Conservation (phyloP, 768 basidiomycete species). For the Naganishia kalamii region DNA sequence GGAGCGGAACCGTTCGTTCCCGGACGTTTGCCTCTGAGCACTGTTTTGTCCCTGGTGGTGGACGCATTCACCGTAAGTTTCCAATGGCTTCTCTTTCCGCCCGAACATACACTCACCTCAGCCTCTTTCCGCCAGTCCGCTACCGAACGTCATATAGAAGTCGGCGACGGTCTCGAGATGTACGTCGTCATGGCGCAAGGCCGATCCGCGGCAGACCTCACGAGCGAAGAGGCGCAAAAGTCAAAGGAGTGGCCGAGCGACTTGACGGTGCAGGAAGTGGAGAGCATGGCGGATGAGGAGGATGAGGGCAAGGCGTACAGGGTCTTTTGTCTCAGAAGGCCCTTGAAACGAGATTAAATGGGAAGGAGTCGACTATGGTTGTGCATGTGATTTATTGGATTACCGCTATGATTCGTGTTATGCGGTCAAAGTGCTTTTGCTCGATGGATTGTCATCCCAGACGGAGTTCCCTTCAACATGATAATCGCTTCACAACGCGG, state of each 20-base stretch:
- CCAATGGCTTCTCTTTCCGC: neutral
- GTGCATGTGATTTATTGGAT: neutral
- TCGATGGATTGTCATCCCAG: no score
- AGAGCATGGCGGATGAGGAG: conserved; percentile 33
- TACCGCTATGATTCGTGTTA: neutral
- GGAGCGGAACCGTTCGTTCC: conserved; percentile 63
- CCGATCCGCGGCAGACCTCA: conserved; percentile 54
- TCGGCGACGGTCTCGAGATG: conserved; percentile 92
- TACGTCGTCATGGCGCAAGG: conserved; percentile 74
- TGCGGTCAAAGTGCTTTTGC: no score
- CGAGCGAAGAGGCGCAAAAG: conserved; percentile 28
- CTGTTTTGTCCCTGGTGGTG: conserved; percentile 78
- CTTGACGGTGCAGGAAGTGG: conserved; percentile 38
- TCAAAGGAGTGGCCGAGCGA: conserved; percentile 26
- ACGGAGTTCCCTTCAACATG: no score
- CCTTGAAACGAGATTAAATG: conserved; percentile 25
- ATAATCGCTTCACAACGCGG: no score
- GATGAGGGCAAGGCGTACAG: conserved; percentile 18
- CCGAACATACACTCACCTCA: neutral
- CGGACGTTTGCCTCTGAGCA: conserved; percentile 68
- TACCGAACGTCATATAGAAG: conserved; percentile 98
- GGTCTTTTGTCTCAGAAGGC: conserved; percentile 18
- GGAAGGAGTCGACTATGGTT: neutral
- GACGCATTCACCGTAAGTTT: conserved; percentile 74
- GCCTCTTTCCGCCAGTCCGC: conserved; percentile 51